Conservation (phyloP, 2,329 filamentous ascomycete species). For the Arthroderma sp. region DNA sequence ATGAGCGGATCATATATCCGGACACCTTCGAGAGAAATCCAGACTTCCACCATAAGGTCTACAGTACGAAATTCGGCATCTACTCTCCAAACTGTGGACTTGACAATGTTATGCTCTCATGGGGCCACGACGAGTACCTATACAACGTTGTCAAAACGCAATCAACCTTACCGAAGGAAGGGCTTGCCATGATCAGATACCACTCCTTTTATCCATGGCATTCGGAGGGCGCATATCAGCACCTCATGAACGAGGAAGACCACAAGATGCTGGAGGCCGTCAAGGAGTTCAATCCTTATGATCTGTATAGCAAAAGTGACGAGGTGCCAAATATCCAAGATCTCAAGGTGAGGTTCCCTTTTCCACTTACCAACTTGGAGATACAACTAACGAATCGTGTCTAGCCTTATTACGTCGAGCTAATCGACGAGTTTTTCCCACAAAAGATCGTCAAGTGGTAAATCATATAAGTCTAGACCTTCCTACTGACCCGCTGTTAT, state of each 20-base stretch:
- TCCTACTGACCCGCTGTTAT: too few relatives aligned
- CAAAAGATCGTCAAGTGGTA: constrained; percentile 53
- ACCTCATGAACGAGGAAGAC: constrained; percentile 76
- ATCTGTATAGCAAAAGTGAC: constrained; percentile 85
- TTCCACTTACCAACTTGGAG: constrained; percentile 8
- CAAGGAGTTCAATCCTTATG: constrained; percentile 80
- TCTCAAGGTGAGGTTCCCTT: constrained; percentile 47
- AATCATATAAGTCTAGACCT: not conserved
- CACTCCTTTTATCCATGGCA: constrained; percentile 94
- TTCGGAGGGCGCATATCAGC: constrained; percentile 60
- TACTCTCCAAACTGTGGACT: constrained; percentile 68
- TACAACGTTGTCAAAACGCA: constrained; percentile 81
- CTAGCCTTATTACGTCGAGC: constrained; percentile 53
- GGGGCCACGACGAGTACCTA: constrained; percentile 47
- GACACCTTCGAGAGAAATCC: constrained; percentile 63
- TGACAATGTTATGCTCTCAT: constrained; percentile 78
- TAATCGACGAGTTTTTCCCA: constrained; percentile 57
- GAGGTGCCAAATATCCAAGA: constrained; percentile 62
- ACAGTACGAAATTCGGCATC: constrained; percentile 64
- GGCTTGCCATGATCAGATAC: constrained; percentile 83
- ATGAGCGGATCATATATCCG: constrained; percentile 64
- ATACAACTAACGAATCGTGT: not conserved
- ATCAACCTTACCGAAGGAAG: constrained; percentile 63
- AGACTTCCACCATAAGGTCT: constrained; percentile 57
- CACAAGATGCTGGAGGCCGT: constrained; percentile 68